phyloP scores from a whole-genome alignment of 2,329 filamentous ascomycete species.

The Hawksworthiomyces lignivorus region DNA sequence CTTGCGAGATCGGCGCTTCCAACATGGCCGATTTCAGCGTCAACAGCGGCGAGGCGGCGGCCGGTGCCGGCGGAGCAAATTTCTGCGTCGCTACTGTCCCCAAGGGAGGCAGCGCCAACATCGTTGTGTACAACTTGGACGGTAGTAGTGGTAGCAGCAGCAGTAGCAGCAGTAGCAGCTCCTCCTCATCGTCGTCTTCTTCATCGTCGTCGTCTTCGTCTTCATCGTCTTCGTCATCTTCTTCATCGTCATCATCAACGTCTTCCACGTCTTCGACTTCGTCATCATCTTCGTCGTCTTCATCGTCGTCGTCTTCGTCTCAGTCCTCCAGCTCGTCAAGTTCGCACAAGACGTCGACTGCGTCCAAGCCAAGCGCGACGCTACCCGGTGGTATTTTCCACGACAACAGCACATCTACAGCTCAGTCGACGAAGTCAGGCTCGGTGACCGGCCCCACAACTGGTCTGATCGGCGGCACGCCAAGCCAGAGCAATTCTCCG shows the following conservation, averaged over 20 bases:
- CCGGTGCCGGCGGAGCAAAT: slow-evolving; percentile 58
- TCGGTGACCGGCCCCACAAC: slow-evolving; percentile 2
- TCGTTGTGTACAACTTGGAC: slow-evolving; percentile 52
- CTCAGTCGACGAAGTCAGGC: not conserved
- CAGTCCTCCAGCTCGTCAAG: slow-evolving; percentile 21
- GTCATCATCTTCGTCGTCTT: slow-evolving; percentile 16
- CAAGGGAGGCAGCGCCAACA: slow-evolving; percentile 56
- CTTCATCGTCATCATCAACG: slow-evolving; percentile 9
- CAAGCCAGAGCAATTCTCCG: slow-evolving; percentile 17
- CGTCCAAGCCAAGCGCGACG: slow-evolving; percentile 14
- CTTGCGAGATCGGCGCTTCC: slow-evolving; percentile 62
- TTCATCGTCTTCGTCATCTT: not conserved
- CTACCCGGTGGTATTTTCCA: slow-evolving; percentile 44
- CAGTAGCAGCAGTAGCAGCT: slow-evolving; percentile 17
- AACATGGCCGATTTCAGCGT: slow-evolving; percentile 50
- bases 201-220: slow-evolving; percentile 21
- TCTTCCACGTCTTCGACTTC: slow-evolving; percentile 9
- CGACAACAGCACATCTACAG: slow-evolving; percentile 32
- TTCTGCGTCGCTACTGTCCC: slow-evolving; percentile 75
- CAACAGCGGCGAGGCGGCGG: slow-evolving; percentile 42
- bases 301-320: slow-evolving; percentile 21
- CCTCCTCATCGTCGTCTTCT: slow-evolving; percentile 16
- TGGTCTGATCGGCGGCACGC: slow-evolving; percentile 5
- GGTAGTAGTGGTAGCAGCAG: slow-evolving; percentile 27
- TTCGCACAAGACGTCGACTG: slow-evolving; percentile 5